phyloP scores from a whole-genome alignment of 805 yeast genomes.

The Suhomyces prunicola region DNA sequence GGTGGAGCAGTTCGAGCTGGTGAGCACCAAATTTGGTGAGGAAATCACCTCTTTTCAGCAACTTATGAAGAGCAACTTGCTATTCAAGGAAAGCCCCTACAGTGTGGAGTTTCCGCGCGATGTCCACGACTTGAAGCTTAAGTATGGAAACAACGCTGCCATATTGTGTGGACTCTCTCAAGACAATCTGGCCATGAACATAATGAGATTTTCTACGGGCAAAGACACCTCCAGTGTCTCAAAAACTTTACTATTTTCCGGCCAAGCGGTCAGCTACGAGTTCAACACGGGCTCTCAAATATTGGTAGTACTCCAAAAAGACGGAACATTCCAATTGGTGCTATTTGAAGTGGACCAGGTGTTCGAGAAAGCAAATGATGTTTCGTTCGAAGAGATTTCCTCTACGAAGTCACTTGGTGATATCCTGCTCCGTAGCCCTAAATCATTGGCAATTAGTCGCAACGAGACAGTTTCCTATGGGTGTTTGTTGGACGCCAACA shows the following conservation, averaged over 20 bases:
- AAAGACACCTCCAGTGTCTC: neutral
- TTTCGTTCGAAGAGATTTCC: neutral
- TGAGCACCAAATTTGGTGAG: neutral
- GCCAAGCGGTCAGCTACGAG: conserved; percentile 6
- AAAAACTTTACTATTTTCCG: neutral
- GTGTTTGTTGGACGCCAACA: conserved; percentile 39
- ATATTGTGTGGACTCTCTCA: neutral
- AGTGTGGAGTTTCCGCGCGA: neutral
- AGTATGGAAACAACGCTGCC: conserved; percentile 1
- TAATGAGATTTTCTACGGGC: neutral
- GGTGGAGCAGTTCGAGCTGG: neutral
- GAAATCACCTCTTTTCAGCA: conserved; percentile 1
- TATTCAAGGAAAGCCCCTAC: neutral
- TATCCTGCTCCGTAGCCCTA: conserved; percentile 22
- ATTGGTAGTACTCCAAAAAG: neutral
- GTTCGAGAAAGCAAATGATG: neutral
- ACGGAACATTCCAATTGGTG: neutral
- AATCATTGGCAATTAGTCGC: conserved; percentile 29
- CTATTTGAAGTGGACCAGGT: neutral
- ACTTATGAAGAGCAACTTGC: conserved; percentile 3
- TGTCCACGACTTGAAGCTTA: conserved; percentile 2
- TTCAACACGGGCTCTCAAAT: conserved; percentile 8
- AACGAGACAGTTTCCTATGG: conserved; percentile 24
- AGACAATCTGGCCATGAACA: neutral
- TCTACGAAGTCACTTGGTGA: neutral